Evolutionary conservation across 2,329 filamentous ascomycete species (phyloP).

Genomic region (Botrytis paeoniae): DNA sequence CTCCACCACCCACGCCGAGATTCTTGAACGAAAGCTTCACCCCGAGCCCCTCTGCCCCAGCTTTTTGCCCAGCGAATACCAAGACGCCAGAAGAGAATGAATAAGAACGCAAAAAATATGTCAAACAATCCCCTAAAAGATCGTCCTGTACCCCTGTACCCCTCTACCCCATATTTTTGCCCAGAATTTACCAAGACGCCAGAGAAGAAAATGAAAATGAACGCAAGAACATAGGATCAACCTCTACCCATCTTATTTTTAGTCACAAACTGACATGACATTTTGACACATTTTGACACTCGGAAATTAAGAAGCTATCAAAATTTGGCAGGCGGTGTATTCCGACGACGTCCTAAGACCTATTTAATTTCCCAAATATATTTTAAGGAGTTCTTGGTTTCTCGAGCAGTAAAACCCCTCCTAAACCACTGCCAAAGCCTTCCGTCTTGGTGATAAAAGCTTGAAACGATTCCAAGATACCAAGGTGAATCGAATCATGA

Average conservation of each 20-base stretch:
- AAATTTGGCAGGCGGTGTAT: slow-evolving; percentile 2
- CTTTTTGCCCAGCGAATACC: background rate
- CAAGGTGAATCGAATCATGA: background rate
- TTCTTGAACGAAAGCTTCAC: background rate
- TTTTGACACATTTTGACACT: background rate
- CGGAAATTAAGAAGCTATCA: background rate
- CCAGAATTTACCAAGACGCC: background rate
- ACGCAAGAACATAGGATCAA: background rate
- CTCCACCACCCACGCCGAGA: background rate
- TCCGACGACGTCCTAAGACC: background rate
- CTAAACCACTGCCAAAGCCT: background rate
- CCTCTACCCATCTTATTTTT: background rate
- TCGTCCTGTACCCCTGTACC: background rate
- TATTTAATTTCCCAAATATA: background rate
- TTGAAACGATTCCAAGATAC: slow-evolving; percentile 5
- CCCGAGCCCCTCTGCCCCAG: slow-evolving; percentile 7
- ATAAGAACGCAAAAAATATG: background rate
- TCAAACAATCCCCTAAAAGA: background rate
- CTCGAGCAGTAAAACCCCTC: background rate
- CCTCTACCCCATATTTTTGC: slow-evolving; percentile 6
- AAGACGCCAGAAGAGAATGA: background rate
- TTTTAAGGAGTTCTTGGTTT: background rate
- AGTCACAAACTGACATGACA: background rate
- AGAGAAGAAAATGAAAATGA: background rate
- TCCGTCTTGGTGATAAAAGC: background rate